phyloP scores from a whole-genome alignment of 2,329 filamentous ascomycete genomes.

The Aspergillus spinulosporus region DNA sequence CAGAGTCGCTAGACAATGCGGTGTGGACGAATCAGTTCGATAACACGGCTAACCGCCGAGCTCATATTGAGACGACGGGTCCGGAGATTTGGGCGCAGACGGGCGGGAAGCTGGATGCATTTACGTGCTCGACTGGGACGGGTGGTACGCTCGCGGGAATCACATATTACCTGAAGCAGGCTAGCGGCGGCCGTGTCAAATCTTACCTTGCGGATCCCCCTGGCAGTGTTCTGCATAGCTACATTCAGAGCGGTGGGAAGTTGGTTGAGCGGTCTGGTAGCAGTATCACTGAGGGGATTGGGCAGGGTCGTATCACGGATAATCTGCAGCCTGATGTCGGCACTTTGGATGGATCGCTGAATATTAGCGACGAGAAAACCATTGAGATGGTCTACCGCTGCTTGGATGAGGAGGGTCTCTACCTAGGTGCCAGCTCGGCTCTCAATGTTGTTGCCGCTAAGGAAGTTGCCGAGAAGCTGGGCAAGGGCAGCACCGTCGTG shows the following conservation, averaged over 20 bases:
- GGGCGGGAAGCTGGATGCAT: slow-evolving; percentile 79
- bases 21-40: slow-evolving; percentile 99
- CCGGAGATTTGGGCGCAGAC: slow-evolving; percentile 98
- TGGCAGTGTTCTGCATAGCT: slow-evolving; percentile 88
- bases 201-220: slow-evolving; percentile 91
- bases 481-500: slow-evolving; percentile 85
- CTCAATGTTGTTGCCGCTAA: slow-evolving; percentile 95
- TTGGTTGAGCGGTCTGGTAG: slow-evolving; percentile 77
- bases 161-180: slow-evolving; percentile 84
- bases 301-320: slow-evolving; percentile 93
- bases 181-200: slow-evolving; percentile 75
- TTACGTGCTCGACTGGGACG: slow-evolving; percentile 93
- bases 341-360: slow-evolving; percentile 78
- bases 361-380: slow-evolving; percentile 87
- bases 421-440: slow-evolving; percentile 89
- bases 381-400: slow-evolving; percentile 98
- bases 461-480: slow-evolving; percentile 87
- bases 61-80: slow-evolving; percentile 94
- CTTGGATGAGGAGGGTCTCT: slow-evolving; percentile 91
- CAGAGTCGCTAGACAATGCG: slow-evolving; percentile 79
- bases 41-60: slow-evolving; percentile 88
- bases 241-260: slow-evolving; percentile 81
- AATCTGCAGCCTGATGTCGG: slow-evolving; percentile 84
- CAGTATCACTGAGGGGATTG: slow-evolving; percentile 96
- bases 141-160: slow-evolving; percentile 87